Evolutionary conservation across 306 rosid genomes (phyloP).

Genomic region (Sphenostylis stenocarpa): DNA sequence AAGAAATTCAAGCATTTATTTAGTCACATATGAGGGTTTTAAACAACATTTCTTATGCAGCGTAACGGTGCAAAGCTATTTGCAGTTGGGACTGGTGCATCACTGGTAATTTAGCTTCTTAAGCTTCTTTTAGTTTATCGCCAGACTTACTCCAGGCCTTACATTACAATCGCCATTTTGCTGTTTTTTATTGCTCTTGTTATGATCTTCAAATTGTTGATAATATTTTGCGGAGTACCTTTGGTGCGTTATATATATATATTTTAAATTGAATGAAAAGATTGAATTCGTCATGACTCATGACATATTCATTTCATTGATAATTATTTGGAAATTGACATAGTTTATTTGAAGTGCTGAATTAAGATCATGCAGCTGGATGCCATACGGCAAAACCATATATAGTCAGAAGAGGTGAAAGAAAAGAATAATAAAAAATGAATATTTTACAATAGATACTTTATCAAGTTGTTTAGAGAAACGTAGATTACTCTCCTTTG

Average conservation of each 20-base stretch:
- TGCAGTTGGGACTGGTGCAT: conserved; percentile 88
- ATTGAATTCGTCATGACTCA: neutral
- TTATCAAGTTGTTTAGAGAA: no score
- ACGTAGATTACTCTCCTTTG: no score
- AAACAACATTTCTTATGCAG: conserved; percentile 51
- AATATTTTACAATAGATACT: no score
- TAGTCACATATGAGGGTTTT: conserved; percentile 2
- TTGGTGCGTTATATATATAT: no score
- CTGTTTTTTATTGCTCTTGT: neutral
- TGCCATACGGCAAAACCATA: no score
- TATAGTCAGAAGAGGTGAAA: no score
- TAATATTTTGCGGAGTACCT: neutral
- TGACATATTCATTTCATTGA: neutral
- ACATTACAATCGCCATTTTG: neutral
- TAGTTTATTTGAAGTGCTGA: neutral
- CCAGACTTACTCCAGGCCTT: neutral
- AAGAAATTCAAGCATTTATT: neutral
- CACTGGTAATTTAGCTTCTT: conserved; percentile 44
- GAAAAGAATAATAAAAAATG: no score
- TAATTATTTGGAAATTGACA: neutral
- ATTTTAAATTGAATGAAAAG: no score
- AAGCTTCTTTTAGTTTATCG: neutral
- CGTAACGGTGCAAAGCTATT: conserved; percentile 90
- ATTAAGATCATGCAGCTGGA: neutral
- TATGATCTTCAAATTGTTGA: conserved; percentile 14